Evolutionary conservation across 495 filamentous ascomycete genomes (phyloP), one percentile per base, ranked within the genome.

Genomic region (Xylaria castorea): DNA sequence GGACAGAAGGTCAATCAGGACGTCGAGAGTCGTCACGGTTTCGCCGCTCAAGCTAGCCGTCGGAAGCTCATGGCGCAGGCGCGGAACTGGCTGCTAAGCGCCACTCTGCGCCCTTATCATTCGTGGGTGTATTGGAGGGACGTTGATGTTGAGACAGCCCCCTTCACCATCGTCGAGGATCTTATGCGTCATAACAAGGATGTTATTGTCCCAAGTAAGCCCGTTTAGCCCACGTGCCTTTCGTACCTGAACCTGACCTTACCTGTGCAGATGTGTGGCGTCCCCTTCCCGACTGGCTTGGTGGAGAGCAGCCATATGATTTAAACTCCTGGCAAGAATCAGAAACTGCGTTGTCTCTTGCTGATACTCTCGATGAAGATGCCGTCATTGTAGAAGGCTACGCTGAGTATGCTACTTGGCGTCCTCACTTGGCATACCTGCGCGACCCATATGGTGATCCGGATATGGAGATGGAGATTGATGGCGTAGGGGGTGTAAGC

Each of bases 61-160:
- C 90, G 97, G 75, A 99, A 99, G 83, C 86, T 95, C 75, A 99
- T 99, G 97, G 97, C 97, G 4, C 94, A 97, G 83, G 97, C 97
- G 16, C 88, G 97, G 71, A 99, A 99, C 84, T 99, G 97, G 97
- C 81, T 99, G 62, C 82, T 99, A 71, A 97, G 94, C 76, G 95
- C 97, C 32, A 95, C 97, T 22, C 84, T 99, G 50, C 89, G 96
- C 61, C 97, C 97, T 5, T 95, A 95, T 46, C 97, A 99, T 78
- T 97, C 94, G 76, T 99, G 97, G 97, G 97, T 99, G 34, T 99
- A 99, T 77, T 99, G 97, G 97, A 89, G 97, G 81, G 97, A 99
- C 85, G 97, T 96, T 30, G 97, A 99, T 82, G 97, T 99, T 16
- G 93, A 98, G 82, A 99, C 97, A 8, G 95, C 96, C 12, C 97